phyloP scores from a whole-genome alignment of 2,329 filamentous ascomycete genomes.

The Cercospora zeae-maydis region DNA sequence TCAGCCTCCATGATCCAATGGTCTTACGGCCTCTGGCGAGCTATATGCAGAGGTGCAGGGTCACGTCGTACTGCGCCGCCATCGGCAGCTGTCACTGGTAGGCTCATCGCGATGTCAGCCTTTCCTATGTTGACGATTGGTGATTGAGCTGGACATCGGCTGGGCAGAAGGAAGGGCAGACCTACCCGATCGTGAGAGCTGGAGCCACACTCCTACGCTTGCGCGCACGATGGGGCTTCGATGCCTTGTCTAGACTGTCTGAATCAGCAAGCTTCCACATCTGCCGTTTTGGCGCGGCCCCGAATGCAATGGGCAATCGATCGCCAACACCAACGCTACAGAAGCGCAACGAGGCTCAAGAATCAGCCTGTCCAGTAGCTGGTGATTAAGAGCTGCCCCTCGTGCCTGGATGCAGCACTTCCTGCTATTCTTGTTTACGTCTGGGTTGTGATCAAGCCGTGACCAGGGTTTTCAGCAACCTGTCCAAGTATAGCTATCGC shows the following conservation, averaged over 20 bases:
- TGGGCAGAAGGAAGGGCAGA: neutral
- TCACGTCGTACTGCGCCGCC: slow-evolving; percentile 2
- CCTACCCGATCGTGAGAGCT: neutral
- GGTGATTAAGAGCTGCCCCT: neutral
- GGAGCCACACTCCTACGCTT: slow-evolving; percentile 2
- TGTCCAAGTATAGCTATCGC: neutral
- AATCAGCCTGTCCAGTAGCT: neutral
- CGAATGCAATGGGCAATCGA: neutral
- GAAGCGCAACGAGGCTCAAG: neutral
- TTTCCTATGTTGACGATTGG: neutral
- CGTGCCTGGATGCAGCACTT: neutral
- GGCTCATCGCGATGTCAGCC: neutral
- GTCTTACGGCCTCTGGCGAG: neutral
- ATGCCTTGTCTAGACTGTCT: neutral
- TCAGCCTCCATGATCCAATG: neutral
- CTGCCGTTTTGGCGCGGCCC: neutral
- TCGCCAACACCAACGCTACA: neutral
- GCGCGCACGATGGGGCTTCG: neutral
- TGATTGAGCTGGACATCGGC: neutral
- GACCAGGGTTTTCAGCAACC: neutral
- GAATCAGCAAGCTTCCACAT: slow-evolving; percentile 6
- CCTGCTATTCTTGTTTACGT: neutral
- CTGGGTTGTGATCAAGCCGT: neutral
- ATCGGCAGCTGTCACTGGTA: neutral
- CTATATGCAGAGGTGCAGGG: slow-evolving; percentile 2